These are phyloP conservation scores for Epichloe coenophiala DNA, from an alignment of 2,329 filamentous ascomycete species.

Conservation along the genomic window DNA sequence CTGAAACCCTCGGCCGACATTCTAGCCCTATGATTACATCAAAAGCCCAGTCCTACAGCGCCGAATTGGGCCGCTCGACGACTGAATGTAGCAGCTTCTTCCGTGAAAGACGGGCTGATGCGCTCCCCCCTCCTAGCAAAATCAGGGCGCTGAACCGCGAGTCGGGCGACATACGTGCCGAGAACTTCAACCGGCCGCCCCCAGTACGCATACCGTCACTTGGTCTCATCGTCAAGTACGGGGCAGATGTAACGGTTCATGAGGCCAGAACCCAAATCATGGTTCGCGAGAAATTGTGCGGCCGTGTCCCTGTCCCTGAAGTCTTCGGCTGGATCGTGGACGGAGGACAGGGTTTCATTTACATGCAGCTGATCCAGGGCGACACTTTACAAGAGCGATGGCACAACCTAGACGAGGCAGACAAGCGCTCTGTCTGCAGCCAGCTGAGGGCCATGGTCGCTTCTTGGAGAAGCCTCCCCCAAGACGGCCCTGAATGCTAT, in stretches of 20 bases:
- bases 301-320: constrained; percentile 12
- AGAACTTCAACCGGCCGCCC: constrained; percentile 13
- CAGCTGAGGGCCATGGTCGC: constrained; percentile 15
- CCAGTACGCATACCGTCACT: constrained; percentile 20
- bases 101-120: constrained; percentile 8
- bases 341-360: constrained; percentile 13
- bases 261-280: constrained; percentile 18
- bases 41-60: neutral
- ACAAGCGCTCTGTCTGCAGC: constrained; percentile 15
- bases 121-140: constrained; percentile 17
- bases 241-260: constrained; percentile 14
- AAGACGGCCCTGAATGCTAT: constrained; percentile 7
- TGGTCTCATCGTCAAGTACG: constrained; percentile 22
- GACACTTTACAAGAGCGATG: constrained; percentile 11
- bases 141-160: constrained; percentile 15
- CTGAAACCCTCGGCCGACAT: neutral
- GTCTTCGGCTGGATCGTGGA: constrained; percentile 22
- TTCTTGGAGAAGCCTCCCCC: constrained; percentile 9
- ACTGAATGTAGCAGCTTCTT: constrained; percentile 10
- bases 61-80: neutral
- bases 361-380: constrained; percentile 13
- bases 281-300: constrained; percentile 14
- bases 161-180: constrained; percentile 7
- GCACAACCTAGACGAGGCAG: constrained; percentile 6
- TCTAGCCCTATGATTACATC: neutral